Evolutionary conservation across 192 early-diverging fungal species (phyloP), one percentile per base, ranked within the genome.

Genomic region (Kickxella alabastrina): DNA sequence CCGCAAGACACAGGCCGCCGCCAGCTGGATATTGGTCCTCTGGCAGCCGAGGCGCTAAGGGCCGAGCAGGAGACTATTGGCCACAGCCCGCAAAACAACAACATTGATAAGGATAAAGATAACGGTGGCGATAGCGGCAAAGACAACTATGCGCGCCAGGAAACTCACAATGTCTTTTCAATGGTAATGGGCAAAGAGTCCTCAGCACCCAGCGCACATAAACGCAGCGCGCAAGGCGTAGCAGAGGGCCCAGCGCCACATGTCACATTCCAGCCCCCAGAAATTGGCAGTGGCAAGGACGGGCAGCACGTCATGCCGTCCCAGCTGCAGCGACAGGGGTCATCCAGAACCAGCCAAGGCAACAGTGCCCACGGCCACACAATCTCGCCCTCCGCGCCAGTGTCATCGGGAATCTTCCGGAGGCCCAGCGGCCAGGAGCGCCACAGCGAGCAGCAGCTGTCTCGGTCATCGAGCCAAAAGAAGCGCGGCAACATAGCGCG

Each of bases 401-500:
- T 70, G 43, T 27, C 59, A 26, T 62, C 59, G 3, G 67, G 59
- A 27, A 25, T 63, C 23, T 50, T 63, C 34, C 36, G 54, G n/a
- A 28, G 54, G 41, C 18, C 53, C 41, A 57, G 54, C 39, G 34
- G 12, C n/a, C 53, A 45, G 21, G 38, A 41, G 38, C 25, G 15
- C 24, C 31, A 6, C n/a, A 19, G 18, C 21, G 37, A 27, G 14
- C 24, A 45, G 28, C 34, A 47, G 4, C 38, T 6, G 25, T 19
- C 34, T 8, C 37, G 29, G 29, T 12, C 29, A 23, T 47, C 53
- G 13, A 39, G 49, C 13, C 59, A 62, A 31, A 41, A 42, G 4
- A 42, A 51, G 37, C 65, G 52, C 8, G 65, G 71, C 3, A 49
- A 50, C 37, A 54, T 75, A 25, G 65, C 60, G 12, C 71, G 71